These are phyloP conservation scores for Xylaria longipes DNA, from an alignment of 495 filamentous ascomycete genomes.

Conservation along the genomic window DNA sequence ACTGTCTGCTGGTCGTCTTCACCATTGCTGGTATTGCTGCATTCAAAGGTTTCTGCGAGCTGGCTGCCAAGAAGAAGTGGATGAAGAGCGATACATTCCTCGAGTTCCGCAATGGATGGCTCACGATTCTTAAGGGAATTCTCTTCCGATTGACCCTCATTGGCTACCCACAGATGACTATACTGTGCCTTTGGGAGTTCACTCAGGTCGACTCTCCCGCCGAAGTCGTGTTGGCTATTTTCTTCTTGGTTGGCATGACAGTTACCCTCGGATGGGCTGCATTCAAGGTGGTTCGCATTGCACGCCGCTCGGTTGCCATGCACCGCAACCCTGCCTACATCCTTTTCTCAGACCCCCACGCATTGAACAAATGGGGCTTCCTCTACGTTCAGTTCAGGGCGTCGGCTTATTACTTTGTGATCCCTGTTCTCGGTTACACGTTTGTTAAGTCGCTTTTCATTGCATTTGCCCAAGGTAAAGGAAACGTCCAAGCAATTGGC, in stretches of 20 bases:
- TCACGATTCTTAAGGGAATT: slow-evolving; percentile 82
- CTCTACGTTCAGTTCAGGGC: slow-evolving; percentile 97
- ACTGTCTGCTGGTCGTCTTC: slow-evolving; percentile 77
- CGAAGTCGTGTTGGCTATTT: slow-evolving; percentile 85
- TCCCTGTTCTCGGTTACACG: slow-evolving; percentile 79
- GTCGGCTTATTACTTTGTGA: slow-evolving; percentile 95
- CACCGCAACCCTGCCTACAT: slow-evolving; percentile 98
- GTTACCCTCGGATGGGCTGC: slow-evolving; percentile 84
- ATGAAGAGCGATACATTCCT: slow-evolving; percentile 88
- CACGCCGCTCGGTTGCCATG: slow-evolving; percentile 84
- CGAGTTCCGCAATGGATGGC: slow-evolving; percentile 92
- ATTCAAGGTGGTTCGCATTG: slow-evolving; percentile 86
- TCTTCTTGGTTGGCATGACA: slow-evolving; percentile 86
- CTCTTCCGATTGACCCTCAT: slow-evolving; percentile 91
- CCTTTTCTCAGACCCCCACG: slow-evolving; percentile 90
- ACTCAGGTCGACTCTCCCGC: slow-evolving; percentile 85
- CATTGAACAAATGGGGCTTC: slow-evolving; percentile 98
- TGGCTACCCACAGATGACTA: slow-evolving; percentile 89
- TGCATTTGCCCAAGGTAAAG: slow-evolving; percentile 75
- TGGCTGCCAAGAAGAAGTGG: slow-evolving; percentile 70
- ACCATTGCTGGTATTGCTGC: slow-evolving; percentile 74
- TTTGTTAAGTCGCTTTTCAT: slow-evolving; percentile 92
- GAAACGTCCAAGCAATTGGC: slow-evolving; percentile 83
- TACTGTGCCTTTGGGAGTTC: slow-evolving; percentile 94
- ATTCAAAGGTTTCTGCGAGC: slow-evolving; percentile 83